These are phyloP conservation scores for Leccinum huronense DNA, from an alignment of 1,284 basidiomycete genomes.

Conservation along the genomic window DNA sequence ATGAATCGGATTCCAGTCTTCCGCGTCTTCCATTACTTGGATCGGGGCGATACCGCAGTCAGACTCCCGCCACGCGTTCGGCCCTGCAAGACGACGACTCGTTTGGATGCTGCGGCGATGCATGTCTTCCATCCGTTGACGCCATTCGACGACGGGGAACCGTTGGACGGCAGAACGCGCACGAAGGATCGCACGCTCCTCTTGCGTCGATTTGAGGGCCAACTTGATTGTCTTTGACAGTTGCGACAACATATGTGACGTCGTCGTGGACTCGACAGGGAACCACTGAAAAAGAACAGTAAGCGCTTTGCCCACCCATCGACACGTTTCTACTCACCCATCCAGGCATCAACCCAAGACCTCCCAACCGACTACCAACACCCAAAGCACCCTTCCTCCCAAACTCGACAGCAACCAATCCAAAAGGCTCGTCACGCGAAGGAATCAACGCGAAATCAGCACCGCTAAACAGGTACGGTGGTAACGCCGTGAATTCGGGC, in stretches of 20 bases:
- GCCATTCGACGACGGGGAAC: slow-evolving; percentile 96
- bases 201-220: slow-evolving; percentile 84
- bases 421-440: slow-evolving; percentile 93
- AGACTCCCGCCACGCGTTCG: slow-evolving; percentile 74
- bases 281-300: slow-evolving; percentile 65
- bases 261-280: slow-evolving; percentile 89
- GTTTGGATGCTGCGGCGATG: slow-evolving; percentile 78
- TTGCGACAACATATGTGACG: slow-evolving; percentile 93
- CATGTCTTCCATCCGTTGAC: slow-evolving; percentile 92
- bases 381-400: slow-evolving; percentile 93
- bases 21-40: slow-evolving; percentile 45
- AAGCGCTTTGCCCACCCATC: slow-evolving; percentile 4
- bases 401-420: slow-evolving; percentile 92
- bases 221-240: slow-evolving; percentile 91
- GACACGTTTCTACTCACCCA: slow-evolving; percentile 63
- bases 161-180: slow-evolving; percentile 90
- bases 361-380: slow-evolving; percentile 89
- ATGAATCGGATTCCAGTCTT: slow-evolving; percentile 57
- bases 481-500: slow-evolving; percentile 91
- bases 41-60: slow-evolving; percentile 59
- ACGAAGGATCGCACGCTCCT: slow-evolving; percentile 87
- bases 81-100: slow-evolving; percentile 67
- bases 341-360: slow-evolving; percentile 93
- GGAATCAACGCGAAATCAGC: slow-evolving; percentile 94
- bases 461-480: slow-evolving; percentile 88